Evolutionary conservation across 768 basidiomycete genomes (phyloP).

Genomic region (Collybia sp.): DNA sequence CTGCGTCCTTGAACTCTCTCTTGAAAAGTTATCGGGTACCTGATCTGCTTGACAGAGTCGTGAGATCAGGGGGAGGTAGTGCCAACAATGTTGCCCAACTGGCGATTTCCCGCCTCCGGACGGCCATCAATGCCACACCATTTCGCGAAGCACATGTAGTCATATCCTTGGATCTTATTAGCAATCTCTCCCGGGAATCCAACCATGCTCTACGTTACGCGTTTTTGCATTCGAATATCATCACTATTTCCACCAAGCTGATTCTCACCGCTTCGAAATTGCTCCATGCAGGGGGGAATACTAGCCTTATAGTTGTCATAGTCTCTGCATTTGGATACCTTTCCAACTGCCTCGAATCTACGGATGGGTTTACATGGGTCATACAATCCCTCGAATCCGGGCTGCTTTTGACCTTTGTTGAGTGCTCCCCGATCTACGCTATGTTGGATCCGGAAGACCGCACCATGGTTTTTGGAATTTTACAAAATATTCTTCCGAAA

Average conservation of each 20-base stretch:
- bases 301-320: constrained; percentile 18
- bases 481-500: constrained; percentile 22
- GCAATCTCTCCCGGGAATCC: constrained; percentile 20
- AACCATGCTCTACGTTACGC: constrained; percentile 26
- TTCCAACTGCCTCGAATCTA: constrained; percentile 28
- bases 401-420: constrained; percentile 22
- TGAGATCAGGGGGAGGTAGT: constrained; percentile 20
- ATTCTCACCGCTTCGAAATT: constrained; percentile 20
- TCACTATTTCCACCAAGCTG: constrained; percentile 21
- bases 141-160: constrained; percentile 13
- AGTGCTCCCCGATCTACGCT: constrained; percentile 19
- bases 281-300: constrained; percentile 12
- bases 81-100: constrained; percentile 22
- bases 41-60: constrained; percentile 20
- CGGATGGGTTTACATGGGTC: constrained; percentile 34
- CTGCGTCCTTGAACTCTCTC: constrained; percentile 26
- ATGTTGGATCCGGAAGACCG: constrained; percentile 22
- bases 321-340: constrained; percentile 25
- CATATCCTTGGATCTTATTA: constrained; percentile 25
- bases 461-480: constrained; percentile 19
- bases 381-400: constrained; percentile 25
- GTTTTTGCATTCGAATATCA: constrained; percentile 24
- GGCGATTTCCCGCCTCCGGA: constrained; percentile 20
- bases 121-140: constrained; percentile 12
- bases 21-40: constrained; percentile 12